These are phyloP conservation scores for Lachnellula subtilissima DNA, from an alignment of 2,329 filamentous ascomycete species.

Conservation along the genomic window DNA sequence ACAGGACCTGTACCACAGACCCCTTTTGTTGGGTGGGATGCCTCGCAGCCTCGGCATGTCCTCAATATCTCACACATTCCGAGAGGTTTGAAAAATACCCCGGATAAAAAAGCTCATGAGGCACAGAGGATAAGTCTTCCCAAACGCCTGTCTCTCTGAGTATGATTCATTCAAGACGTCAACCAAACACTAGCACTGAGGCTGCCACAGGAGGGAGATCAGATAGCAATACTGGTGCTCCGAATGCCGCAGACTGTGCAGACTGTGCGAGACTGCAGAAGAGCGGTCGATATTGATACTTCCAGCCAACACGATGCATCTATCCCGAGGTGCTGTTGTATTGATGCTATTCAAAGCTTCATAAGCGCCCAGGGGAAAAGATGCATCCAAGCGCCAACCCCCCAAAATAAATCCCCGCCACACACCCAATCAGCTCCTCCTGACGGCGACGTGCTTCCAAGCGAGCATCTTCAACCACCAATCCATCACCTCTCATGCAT, in stretches of 20 bases:
- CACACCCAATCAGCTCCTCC: constrained; percentile 6
- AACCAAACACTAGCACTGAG: not conserved
- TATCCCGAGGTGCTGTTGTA: not conserved
- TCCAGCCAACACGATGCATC: not conserved
- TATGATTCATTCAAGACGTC: not conserved
- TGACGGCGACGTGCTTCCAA: not conserved
- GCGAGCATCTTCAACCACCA: constrained; percentile 5
- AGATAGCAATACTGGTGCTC: not conserved
- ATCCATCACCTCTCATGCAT: not conserved
- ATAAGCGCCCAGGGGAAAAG: constrained; percentile 9
- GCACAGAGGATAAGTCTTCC: not conserved
- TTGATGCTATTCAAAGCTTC: constrained; percentile 17
- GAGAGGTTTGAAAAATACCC: too few species aligned
- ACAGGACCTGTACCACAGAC: not conserved
- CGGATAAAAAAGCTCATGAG: not conserved
- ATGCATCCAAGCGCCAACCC: constrained; percentile 17
- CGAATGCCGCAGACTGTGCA: not conserved
- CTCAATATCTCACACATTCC: too few species aligned
- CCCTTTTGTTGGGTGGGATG: not conserved
- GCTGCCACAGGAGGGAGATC: not conserved
- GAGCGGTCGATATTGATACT: not conserved
- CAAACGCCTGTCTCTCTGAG: not conserved
- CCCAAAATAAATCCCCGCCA: constrained; percentile 7
- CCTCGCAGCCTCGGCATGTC: not conserved
- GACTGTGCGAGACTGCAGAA: not conserved